Evolutionary conservation across 371 early-diverging fungal genomes (phyloP), one percentile per base, ranked within the genome.

Genomic region (Rhizopus microsporus): DNA sequence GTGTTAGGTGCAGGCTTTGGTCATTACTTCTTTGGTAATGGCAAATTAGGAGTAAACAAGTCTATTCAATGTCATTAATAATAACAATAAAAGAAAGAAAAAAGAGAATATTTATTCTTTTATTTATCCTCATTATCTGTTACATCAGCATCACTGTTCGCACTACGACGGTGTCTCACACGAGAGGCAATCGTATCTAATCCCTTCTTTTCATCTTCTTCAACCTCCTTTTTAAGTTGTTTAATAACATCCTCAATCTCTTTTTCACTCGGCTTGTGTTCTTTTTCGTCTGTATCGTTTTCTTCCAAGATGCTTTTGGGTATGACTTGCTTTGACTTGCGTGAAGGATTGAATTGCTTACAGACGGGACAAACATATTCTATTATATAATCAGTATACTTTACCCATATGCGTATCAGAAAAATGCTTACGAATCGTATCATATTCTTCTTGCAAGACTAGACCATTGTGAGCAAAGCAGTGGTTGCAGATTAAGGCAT

Each of bases 401-500:
- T 32, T n/a, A 7, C 43, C n/a, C 39, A 8, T 45, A 38, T 42
- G 7, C 7, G 46, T n/a, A 35, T 31, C 12, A n/a, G 10, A 4
- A 34, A 0, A 51, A n/a, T 13, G 69, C 83, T 81, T 83, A 88
- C 89, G 87, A 53, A 87, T 81, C 31, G 72, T 78, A 8, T 87
- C 79, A 56, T 86, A 84, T 49, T 94, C 93, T 17, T 90, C 84
- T n/a, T 93, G 90, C 51, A 90, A 77, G 7, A 89, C 92, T 30
- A 98, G 78, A 0, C 98, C 98, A 69, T 96, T 96, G 72, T 96
- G 97, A 7, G 85, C 79, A 64, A 81, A 92, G 75, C 98, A 98
- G 37, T 84, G 80, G 37, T 84, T 80, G 68, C 98, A 98, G 31
- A 98, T 90, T 35, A 98, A 77, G 10, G 98, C 98, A 69, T 93